Evolutionary conservation across 148 eudicot species (phyloP).

Genomic region (Spergularia bocconei): DNA sequence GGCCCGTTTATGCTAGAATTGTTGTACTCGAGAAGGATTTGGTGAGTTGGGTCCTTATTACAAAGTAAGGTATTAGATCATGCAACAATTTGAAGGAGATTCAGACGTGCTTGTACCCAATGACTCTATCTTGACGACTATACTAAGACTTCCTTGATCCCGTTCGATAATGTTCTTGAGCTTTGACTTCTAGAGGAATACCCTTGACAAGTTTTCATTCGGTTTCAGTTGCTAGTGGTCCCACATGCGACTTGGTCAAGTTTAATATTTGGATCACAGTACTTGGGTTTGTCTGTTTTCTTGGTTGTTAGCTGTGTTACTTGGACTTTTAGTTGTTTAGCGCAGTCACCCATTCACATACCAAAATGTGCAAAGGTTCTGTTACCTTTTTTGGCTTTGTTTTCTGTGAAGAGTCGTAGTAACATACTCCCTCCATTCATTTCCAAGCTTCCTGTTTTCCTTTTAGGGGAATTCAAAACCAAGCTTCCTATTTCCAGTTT

Average conservation of each 20-base stretch:
- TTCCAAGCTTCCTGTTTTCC: too few relatives aligned
- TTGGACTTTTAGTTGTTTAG: not conserved
- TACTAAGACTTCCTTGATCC: too few relatives aligned
- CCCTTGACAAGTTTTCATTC: not conserved
- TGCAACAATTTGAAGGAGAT: too few relatives aligned
- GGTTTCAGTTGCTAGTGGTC: slow-evolving; percentile 11
- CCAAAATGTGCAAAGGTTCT: slow-evolving; percentile 18
- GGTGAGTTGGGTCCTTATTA: too few relatives aligned
- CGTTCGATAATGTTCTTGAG: not conserved
- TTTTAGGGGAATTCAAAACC: too few relatives aligned
- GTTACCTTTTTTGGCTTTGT: not conserved
- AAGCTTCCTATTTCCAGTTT: too few relatives aligned
- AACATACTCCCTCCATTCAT: too few relatives aligned
- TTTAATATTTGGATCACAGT: slow-evolving; percentile 6
- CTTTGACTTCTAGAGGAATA: not conserved
- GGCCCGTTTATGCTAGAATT: too few relatives aligned
- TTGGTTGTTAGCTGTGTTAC: slow-evolving; percentile 15
- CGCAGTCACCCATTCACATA: not conserved
- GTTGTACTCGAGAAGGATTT: too few relatives aligned
- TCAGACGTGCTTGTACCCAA: too few relatives aligned
- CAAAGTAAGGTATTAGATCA: too few relatives aligned
- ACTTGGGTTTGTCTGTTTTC: not conserved
- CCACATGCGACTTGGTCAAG: not conserved
- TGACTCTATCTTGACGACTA: too few relatives aligned
- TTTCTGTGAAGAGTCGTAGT: not conserved